Evolutionary conservation across 2,329 filamentous ascomycete genomes (phyloP).

Genomic region (Lachnellula occidentalis): DNA sequence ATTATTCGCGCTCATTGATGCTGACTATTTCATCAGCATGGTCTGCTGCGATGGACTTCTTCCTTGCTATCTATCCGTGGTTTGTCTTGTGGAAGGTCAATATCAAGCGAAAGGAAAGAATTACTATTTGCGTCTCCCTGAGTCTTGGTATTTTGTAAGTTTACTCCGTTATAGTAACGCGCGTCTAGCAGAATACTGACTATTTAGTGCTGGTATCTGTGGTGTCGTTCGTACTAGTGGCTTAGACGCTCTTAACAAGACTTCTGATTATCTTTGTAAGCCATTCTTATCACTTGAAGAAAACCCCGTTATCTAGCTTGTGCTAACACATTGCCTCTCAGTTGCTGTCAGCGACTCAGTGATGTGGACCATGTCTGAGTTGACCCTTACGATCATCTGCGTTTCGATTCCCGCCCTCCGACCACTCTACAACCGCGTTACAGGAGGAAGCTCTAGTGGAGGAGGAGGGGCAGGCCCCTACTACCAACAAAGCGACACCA

Average conservation of each 20-base stretch:
- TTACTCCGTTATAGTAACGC: background rate
- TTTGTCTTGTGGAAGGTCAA: background rate
- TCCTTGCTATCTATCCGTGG: slow-evolving; percentile 2
- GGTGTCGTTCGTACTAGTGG: background rate
- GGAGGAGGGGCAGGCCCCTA: background rate
- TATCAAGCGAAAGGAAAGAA: slow-evolving; percentile 1
- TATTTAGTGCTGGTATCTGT: slow-evolving; percentile 2
- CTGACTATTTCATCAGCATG: background rate
- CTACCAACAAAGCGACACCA: background rate
- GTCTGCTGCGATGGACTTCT: slow-evolving; percentile 2
- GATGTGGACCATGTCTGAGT: background rate
- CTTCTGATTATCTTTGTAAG: slow-evolving; percentile 1
- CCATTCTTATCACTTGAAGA: background rate
- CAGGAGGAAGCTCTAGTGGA: background rate
- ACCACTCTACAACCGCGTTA: background rate
- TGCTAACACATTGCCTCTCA: background rate
- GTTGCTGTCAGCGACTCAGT: background rate
- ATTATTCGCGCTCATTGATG: background rate
- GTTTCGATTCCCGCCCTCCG: background rate
- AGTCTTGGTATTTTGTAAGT: slow-evolving; percentile 4
- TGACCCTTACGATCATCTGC: background rate
- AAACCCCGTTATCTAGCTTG: background rate
- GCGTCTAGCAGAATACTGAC: background rate
- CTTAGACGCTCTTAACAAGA: background rate
- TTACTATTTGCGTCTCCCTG: background rate